Evolutionary conservation across 2,329 filamentous ascomycete genomes (phyloP).

Genomic region (Coleophoma eucalyptorum): DNA sequence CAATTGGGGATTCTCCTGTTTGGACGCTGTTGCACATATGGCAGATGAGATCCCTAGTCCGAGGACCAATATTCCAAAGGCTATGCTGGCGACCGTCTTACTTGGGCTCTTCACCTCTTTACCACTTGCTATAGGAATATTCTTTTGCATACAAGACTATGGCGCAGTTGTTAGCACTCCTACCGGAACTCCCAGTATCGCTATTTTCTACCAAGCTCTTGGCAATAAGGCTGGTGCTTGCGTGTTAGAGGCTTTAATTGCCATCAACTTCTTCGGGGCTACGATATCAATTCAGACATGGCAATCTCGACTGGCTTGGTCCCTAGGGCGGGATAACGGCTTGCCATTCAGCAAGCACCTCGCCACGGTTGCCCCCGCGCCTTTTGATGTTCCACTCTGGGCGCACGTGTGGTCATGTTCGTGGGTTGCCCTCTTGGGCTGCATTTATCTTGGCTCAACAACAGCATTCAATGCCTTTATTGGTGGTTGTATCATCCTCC

Average conservation of each 20-base stretch:
- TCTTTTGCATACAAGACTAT: slow-evolving; percentile 48
- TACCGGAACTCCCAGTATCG: slow-evolving; percentile 39
- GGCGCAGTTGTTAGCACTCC: slow-evolving; percentile 34
- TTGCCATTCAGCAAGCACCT: slow-evolving; percentile 29
- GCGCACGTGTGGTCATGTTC: slow-evolving; percentile 30
- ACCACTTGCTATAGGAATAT: slow-evolving; percentile 45
- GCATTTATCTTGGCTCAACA: slow-evolving; percentile 37
- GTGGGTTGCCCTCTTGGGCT: slow-evolving; percentile 34
- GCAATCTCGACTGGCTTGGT: slow-evolving; percentile 33
- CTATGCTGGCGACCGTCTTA: slow-evolving; percentile 37
- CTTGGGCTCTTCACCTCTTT: slow-evolving; percentile 47
- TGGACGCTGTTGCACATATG: slow-evolving; percentile 45
- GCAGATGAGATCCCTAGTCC: slow-evolving; percentile 47
- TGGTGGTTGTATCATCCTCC: slow-evolving; percentile 39
- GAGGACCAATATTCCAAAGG: slow-evolving; percentile 33
- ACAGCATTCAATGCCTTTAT: slow-evolving; percentile 43
- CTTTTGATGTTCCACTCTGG: slow-evolving; percentile 32
- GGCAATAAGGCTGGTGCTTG: slow-evolving; percentile 36
- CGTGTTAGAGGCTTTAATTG: slow-evolving; percentile 33
- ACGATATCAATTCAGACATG: slow-evolving; percentile 18
- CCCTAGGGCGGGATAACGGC: slow-evolving; percentile 40
- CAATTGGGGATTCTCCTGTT: slow-evolving; percentile 40
- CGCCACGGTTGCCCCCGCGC: slow-evolving; percentile 6
- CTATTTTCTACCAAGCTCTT: slow-evolving; percentile 42
- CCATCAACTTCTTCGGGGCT: slow-evolving; percentile 36